Base-by-base conservation (phyloP, 345 rosid genomes). In the Citrus reticulata region DNA sequence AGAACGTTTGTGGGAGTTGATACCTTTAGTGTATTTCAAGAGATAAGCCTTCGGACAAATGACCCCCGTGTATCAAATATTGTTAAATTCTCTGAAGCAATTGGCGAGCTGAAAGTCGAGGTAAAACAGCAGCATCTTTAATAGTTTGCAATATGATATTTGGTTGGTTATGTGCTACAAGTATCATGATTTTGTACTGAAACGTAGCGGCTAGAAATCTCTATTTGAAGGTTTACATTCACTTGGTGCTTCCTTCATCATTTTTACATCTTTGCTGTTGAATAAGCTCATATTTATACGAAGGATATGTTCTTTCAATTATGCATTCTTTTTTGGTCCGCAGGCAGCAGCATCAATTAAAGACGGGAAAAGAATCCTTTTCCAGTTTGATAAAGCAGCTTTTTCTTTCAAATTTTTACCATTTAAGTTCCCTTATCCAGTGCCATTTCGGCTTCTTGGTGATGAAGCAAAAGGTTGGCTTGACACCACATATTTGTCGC, bases 401-500 rank as follows among this genome's bases (percentile, higher is more conserved):
- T 93, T 93, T 74, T 79, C 95, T 25, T 79, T 95, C 6, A 95
- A 92, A 59, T 91, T 93, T n/a, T 84, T 95, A 71, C 99, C 99
- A 0, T 91, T 95, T 73, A 91, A 91, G 84, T 93, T 95, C 75
- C 99, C 99, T 70, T 95, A 95, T 81, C 99, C 97, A 19, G 97
- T 95, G 67, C 99, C 99, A 63, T 95, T 95, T 83, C 84, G 85
- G 85, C 93, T 96, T 83, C 98, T 96, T 70, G 99, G 99, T 77
- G 95, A 96, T 87, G 99, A 96, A 79, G 98, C 95, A 30, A 94
- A 90, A 81, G 97, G 99, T 49, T 96, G 99, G 98, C 78, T 91
- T 75, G 99, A 96, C 81, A 93, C 86, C 3, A 90, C 98, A 1
- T 93, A 93, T 76, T 79, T 95, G 86, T 93, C 99, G 4, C 88